Percentiles rank a stretch among this genome's conserved stretches.
Conservation (phyloP, 805 yeast species). For the Priceomyces haplophilus region DNA sequence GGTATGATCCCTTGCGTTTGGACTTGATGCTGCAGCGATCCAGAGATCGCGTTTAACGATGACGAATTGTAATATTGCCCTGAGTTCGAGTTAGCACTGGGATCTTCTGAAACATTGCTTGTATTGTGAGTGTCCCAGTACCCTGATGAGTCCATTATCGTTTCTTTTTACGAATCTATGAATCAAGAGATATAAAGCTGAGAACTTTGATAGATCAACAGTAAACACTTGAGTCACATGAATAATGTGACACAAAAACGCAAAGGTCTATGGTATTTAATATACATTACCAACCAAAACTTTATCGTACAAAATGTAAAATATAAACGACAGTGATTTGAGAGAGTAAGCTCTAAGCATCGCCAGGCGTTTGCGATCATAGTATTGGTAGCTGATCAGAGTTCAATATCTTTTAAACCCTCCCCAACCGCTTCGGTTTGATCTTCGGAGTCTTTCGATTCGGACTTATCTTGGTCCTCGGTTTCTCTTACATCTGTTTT, state of each 20-base stretch:
- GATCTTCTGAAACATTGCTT: background rate
- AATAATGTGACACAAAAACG: conserved; percentile 1
- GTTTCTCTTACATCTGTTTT: conserved; percentile 11
- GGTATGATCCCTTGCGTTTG: conserved; percentile 29
- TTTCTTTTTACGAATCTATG: no score
- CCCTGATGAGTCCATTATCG: conserved; percentile 26
- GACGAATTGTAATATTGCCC: conserved; percentile 1
- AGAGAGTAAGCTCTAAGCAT: no score
- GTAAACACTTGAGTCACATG: background rate
- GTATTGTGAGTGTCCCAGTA: conserved; percentile 18
- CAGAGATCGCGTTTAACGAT: conserved; percentile 8
- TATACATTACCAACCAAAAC: background rate
- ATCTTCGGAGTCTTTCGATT: conserved; percentile 1
- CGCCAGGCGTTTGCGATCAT: no score
- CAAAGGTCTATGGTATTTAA: background rate
- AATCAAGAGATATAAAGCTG: no score
- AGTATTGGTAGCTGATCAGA: conserved; percentile 1
- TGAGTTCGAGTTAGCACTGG: conserved; percentile 8
- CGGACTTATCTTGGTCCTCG: no score
- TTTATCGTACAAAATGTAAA: background rate
- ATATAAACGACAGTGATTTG: background rate
- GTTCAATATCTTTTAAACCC: conserved; percentile 7
- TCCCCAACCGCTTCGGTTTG: background rate
- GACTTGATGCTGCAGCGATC: conserved; percentile 21
- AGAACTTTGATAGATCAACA: no score